Evolutionary conservation across 2,329 filamentous ascomycete genomes (phyloP).

Genomic region (Xylaria multiplex): DNA sequence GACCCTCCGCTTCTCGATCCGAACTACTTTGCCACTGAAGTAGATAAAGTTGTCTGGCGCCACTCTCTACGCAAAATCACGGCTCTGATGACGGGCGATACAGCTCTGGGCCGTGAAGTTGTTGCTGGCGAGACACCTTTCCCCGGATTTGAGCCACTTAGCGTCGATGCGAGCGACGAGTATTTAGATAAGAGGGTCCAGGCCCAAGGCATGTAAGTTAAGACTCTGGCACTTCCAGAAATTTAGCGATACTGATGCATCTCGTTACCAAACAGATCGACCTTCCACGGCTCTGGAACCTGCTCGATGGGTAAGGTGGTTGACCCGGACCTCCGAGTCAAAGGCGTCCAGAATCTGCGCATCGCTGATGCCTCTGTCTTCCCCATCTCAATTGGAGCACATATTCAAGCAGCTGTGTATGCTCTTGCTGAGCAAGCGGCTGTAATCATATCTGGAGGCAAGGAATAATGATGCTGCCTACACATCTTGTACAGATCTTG

Average conservation of each 20-base stretch:
- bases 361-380: conserved; percentile 54
- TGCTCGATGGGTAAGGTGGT: conserved; percentile 50
- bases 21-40: conserved; percentile 40
- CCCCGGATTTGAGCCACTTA: conserved; percentile 30
- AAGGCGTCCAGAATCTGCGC: conserved; percentile 52
- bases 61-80: conserved; percentile 32
- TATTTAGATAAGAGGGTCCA: conserved; percentile 39
- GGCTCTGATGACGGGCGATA: conserved; percentile 36
- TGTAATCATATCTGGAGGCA: conserved; percentile 55
- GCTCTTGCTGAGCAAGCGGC: conserved; percentile 69
- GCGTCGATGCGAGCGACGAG: conserved; percentile 34
- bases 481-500: no score
- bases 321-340: conserved; percentile 51
- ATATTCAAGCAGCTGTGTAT: conserved; percentile 61
- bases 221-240: no score
- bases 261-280: no score
- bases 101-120: conserved; percentile 35
- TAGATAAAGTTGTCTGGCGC: conserved; percentile 40
- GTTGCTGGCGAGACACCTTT: conserved; percentile 32
- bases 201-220: not conserved
- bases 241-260: no score
- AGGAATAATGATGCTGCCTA: no score
- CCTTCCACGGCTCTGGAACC: conserved; percentile 20
- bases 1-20: conserved; percentile 40
- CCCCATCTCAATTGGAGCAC: conserved; percentile 55